Evolutionary conservation across 208 protist genomes (phyloP).

Genomic region (Wallacemonas sp.): DNA sequence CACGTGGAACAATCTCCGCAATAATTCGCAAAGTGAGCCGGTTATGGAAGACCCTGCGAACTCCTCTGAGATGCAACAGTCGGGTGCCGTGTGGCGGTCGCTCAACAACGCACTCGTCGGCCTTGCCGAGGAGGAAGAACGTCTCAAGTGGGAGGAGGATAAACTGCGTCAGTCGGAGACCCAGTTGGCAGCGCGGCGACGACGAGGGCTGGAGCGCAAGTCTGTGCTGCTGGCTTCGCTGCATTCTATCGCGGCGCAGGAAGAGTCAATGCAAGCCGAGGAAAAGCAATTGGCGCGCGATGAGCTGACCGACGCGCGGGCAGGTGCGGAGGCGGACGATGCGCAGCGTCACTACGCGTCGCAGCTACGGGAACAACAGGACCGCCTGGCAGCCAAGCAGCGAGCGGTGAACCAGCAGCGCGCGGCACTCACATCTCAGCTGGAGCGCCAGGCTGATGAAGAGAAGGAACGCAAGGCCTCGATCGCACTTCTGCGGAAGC

Average conservation of each 20-base stretch:
- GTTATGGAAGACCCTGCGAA: too few relatives aligned
- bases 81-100: conserved; percentile 8
- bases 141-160: conserved; percentile 12
- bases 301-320: not conserved
- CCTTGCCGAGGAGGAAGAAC: conserved; percentile 13
- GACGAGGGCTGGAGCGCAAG: conserved; percentile 17
- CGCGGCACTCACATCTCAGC: conserved; percentile 1
- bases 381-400: not conserved
- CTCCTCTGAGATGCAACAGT: too few relatives aligned
- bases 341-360: not conserved
- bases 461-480: not conserved
- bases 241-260: conserved; percentile 19
- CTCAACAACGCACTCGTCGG: not conserved
- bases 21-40: too few relatives aligned
- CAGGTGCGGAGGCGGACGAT: not conserved
- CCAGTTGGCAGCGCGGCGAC: conserved; percentile 13
- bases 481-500: conserved; percentile 12
- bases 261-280: conserved; percentile 16
- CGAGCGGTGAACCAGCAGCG: conserved; percentile 11
- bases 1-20: too few relatives aligned
- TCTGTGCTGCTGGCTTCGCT: conserved; percentile 20
- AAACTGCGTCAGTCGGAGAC: conserved; percentile 4
- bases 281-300: conserved; percentile 17
- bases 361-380: not conserved
- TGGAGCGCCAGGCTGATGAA: conserved; percentile 12